A percentile compares a stretch with the other conserved stretches of the same genome.
Conservation (phyloP, 2,329 filamentous ascomycete genomes). For the Amylocarpus encephaloides region DNA sequence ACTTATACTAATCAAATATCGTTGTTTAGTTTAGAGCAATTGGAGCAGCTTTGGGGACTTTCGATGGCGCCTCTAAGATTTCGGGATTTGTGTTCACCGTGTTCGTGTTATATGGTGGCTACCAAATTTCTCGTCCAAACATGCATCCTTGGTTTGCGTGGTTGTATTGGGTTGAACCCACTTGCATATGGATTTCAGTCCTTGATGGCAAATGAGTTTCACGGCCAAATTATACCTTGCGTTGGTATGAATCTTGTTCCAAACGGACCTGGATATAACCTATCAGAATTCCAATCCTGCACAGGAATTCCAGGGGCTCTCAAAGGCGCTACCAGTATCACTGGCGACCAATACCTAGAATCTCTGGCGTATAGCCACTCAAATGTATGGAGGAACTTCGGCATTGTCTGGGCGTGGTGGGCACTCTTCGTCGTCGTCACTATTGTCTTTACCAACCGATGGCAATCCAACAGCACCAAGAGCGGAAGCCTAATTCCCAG, state of each 20-base stretch:
- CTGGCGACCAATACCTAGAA: conserved; percentile 51
- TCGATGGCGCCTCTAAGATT: conserved; percentile 60
- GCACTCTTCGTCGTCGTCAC: conserved; percentile 51
- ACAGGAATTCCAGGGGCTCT: conserved; percentile 50
- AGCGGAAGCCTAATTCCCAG: too few species aligned
- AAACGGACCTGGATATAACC: conserved; percentile 44
- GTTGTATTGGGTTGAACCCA: conserved; percentile 43
- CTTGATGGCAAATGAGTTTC: conserved; percentile 57
- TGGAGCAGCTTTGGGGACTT: conserved; percentile 54
- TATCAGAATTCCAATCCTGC: conserved; percentile 54
- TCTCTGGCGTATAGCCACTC: conserved; percentile 47
- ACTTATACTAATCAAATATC: too few species aligned
- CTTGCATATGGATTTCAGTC: conserved; percentile 54
- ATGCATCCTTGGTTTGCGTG: conserved; percentile 58
- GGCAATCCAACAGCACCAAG: conserved; percentile 43
- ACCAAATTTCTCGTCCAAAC: neutral
- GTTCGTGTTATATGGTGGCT: neutral
- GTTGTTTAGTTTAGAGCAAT: conserved; percentile 69
- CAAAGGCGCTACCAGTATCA: conserved; percentile 42
- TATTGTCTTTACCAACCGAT: conserved; percentile 48
- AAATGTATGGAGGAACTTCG: conserved; percentile 55
- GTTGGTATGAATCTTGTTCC: conserved; percentile 51
- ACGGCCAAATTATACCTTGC: conserved; percentile 50
- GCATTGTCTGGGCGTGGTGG: conserved; percentile 58
- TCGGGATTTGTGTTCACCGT: conserved; percentile 35